Conservation (phyloP, 1,284 basidiomycete species). For the Cerioporus squamosus region DNA sequence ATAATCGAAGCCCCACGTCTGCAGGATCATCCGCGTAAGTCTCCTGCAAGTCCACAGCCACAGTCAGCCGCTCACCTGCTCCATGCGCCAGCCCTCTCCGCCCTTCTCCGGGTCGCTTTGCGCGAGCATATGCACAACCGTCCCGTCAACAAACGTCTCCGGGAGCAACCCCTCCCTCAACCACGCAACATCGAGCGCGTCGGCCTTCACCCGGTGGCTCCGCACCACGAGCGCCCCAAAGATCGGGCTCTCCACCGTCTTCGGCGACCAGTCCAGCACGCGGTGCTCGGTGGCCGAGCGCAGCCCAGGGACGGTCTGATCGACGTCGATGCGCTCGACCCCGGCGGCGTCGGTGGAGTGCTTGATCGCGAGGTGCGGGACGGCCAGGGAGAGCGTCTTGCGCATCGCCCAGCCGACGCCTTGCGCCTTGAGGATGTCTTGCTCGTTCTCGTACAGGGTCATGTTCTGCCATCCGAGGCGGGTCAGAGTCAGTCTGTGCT, state of each 20-base stretch:
- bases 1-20: conserved; percentile 71
- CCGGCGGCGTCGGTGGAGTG: not conserved
- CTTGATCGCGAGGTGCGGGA: not conserved
- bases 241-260: not conserved
- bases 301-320: not conserved
- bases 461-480: not conserved
- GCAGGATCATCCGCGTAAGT: not conserved
- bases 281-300: not conserved
- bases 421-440: not conserved
- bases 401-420: not conserved
- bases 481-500: not conserved
- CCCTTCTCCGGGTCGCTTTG: not conserved
- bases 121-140: not conserved
- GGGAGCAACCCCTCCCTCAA: not conserved
- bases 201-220: not conserved
- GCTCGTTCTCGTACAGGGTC: not conserved
- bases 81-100: not conserved
- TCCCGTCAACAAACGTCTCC: not conserved
- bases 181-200: not conserved
- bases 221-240: not conserved
- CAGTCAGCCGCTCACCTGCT: not conserved
- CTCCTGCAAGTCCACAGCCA: no score
- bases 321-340: not conserved
- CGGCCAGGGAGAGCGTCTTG: not conserved
- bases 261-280: not conserved